phyloP scores from a whole-genome alignment of 192 early-diverging fungal species.

The Coemansia sp. region DNA sequence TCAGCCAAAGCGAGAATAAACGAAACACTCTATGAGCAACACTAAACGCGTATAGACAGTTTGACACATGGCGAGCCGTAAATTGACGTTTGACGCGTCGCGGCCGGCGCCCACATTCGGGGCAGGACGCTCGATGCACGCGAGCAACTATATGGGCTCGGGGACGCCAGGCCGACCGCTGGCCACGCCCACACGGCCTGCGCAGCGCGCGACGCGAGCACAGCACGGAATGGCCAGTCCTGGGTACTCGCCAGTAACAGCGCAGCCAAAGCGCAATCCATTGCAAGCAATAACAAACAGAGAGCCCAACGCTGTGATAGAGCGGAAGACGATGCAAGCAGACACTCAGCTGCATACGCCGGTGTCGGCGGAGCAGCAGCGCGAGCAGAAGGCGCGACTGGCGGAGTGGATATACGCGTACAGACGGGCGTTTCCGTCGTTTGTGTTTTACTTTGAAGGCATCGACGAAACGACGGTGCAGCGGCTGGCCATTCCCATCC shows the following conservation, averaged over 20 bases:
- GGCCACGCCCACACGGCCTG: slow-evolving; percentile 39
- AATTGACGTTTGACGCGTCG: slow-evolving; percentile 51
- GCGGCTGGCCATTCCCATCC: slow-evolving; percentile 41
- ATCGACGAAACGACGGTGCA: slow-evolving; percentile 43
- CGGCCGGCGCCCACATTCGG: slow-evolving; percentile 13
- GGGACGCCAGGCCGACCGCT: slow-evolving; percentile 21
- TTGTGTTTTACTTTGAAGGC: slow-evolving; percentile 58
- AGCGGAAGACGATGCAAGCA: slow-evolving; percentile 5
- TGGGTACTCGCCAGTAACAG: slow-evolving; percentile 5
- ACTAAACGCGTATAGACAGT: not conserved
- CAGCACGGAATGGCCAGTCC: slow-evolving; percentile 21
- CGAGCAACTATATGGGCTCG: slow-evolving; percentile 17
- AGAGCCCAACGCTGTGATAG: slow-evolving; percentile 14
- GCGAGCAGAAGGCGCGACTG: slow-evolving; percentile 40
- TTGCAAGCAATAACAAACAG: slow-evolving; percentile 45
- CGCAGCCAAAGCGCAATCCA: slow-evolving; percentile 23
- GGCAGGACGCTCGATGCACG: slow-evolving; percentile 13
- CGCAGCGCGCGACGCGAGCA: slow-evolving; percentile 38
- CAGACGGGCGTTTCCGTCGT: slow-evolving; percentile 47
- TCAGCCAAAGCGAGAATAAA: not conserved
- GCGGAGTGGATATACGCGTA: slow-evolving; percentile 55
- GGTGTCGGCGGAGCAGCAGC: slow-evolving; percentile 34
- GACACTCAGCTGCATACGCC: not conserved
- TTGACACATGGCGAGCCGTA: slow-evolving; percentile 42
- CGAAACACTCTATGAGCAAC: not conserved